These are phyloP conservation scores for Cucurbita moschata DNA, from an alignment of 306 rosid genomes.

Conservation along the genomic window DNA sequence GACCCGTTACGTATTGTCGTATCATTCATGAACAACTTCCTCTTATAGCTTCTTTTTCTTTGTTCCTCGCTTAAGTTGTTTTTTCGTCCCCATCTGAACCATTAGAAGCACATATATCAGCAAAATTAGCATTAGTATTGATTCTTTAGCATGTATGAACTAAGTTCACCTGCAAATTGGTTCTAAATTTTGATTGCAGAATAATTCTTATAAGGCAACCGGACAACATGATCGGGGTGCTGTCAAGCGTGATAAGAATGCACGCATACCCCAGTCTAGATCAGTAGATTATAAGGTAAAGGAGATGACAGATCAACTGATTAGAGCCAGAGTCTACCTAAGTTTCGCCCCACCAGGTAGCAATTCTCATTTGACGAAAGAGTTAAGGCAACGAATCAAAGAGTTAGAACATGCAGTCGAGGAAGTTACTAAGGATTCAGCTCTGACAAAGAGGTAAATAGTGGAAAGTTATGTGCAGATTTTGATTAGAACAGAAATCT, in stretches of 20 bases:
- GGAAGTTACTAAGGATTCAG: slow-evolving; percentile 54
- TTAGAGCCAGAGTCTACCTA: slow-evolving; percentile 77
- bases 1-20: background rate
- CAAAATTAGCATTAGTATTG: background rate
- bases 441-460: slow-evolving; percentile 53
- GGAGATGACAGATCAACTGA: slow-evolving; percentile 74
- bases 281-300: slow-evolving; percentile 33
- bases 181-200: slow-evolving; percentile 24
- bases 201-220: slow-evolving; percentile 13
- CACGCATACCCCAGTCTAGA: slow-evolving; percentile 16
- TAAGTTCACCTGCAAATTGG: background rate
- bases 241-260: slow-evolving; percentile 18
- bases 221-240: slow-evolving; percentile 14
- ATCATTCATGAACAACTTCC: background rate
- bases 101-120: background rate
- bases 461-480: background rate
- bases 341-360: slow-evolving; percentile 49
- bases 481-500: background rate
- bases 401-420: slow-evolving; percentile 65
- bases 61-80: background rate
- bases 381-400: slow-evolving; percentile 60
- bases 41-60: background rate
- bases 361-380: slow-evolving; percentile 58
- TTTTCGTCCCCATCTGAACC: background rate
- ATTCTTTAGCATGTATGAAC: background rate